These are phyloP conservation scores for Aspergillus fumigatiaffinis DNA, from an alignment of 2,329 filamentous ascomycete species.

Conservation along the genomic window DNA sequence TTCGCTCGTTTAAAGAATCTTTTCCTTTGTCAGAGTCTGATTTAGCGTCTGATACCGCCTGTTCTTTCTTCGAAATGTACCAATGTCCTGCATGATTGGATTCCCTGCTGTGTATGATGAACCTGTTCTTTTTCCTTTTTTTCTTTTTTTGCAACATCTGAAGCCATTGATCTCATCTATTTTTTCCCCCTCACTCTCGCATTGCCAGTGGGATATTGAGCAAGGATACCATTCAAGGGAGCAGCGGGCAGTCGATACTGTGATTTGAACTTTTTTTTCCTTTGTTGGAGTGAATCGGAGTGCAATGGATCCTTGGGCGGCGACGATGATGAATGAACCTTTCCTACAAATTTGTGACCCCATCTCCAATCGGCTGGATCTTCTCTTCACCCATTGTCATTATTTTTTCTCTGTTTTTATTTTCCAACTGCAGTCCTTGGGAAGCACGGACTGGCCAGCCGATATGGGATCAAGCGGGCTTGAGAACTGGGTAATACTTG, in stretches of 20 bases:
- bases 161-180: not conserved
- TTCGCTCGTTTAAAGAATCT: slow-evolving; percentile 1
- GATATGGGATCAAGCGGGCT: slow-evolving; percentile 24
- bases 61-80: slow-evolving; percentile 1
- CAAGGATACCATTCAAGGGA: not conserved
- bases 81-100: slow-evolving; percentile 1
- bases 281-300: slow-evolving; percentile 13
- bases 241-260: not conserved
- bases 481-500: slow-evolving; percentile 22
- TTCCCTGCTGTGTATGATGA: not conserved
- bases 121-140: not conserved
- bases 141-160: not conserved
- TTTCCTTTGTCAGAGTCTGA: slow-evolving; percentile 3
- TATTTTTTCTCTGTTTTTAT: slow-evolving; percentile 7
- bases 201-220: not conserved
- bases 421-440: slow-evolving; percentile 7
- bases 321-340: slow-evolving; percentile 10
- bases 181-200: not conserved
- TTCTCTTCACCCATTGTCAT: slow-evolving; percentile 10
- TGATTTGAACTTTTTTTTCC: slow-evolving; percentile 1
- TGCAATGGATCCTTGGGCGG: slow-evolving; percentile 9
- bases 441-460: slow-evolving; percentile 7
- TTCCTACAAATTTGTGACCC: slow-evolving; percentile 8
- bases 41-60: slow-evolving; percentile 3
- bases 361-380: slow-evolving; percentile 9